Percentiles rank a stretch among this genome's conserved stretches.
Conservation (phyloP, 2,329 filamentous ascomycete species). For the Tolypocladium sp. region DNA sequence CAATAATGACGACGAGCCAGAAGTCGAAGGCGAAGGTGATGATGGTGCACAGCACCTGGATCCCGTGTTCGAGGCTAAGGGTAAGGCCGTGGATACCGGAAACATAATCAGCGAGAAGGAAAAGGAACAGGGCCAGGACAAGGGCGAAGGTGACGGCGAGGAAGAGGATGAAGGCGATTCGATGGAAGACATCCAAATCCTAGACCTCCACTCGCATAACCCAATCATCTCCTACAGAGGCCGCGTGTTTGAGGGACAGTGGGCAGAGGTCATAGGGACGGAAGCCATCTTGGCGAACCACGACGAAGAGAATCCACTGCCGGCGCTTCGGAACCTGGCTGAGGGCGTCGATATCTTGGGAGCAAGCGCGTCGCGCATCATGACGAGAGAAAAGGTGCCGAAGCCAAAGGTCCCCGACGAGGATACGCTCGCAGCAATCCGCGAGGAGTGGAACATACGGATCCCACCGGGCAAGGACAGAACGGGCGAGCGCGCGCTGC, state of each 20-base stretch:
- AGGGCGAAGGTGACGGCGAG: slow-evolving; percentile 4
- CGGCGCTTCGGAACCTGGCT: slow-evolving; percentile 35
- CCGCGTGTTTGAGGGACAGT: slow-evolving; percentile 68
- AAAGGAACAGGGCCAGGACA: slow-evolving; percentile 7
- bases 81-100: slow-evolving; percentile 3
- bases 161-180: not conserved
- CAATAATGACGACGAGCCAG: slow-evolving; percentile 18
- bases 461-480: slow-evolving; percentile 36
- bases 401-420: slow-evolving; percentile 30
- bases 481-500: slow-evolving; percentile 36
- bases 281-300: slow-evolving; percentile 63
- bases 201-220: slow-evolving; percentile 69
- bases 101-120: slow-evolving; percentile 14
- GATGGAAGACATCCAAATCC: slow-evolving; percentile 56
- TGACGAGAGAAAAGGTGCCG: slow-evolving; percentile 43
- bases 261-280: slow-evolving; percentile 77
- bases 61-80: slow-evolving; percentile 21
- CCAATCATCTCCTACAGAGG: slow-evolving; percentile 76
- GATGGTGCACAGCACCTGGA: slow-evolving; percentile 18
- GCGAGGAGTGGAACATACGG: slow-evolving; percentile 32
- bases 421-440: slow-evolving; percentile 27
- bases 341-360: slow-evolving; percentile 58
- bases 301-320: slow-evolving; percentile 17
- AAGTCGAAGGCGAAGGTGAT: slow-evolving; percentile 15
- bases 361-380: slow-evolving; percentile 56